Percentiles rank a stretch among this genome's conserved stretches.
phyloP scores from a whole-genome alignment of 1,284 basidiomycete species.

The Fomitiporia mediterranea region DNA sequence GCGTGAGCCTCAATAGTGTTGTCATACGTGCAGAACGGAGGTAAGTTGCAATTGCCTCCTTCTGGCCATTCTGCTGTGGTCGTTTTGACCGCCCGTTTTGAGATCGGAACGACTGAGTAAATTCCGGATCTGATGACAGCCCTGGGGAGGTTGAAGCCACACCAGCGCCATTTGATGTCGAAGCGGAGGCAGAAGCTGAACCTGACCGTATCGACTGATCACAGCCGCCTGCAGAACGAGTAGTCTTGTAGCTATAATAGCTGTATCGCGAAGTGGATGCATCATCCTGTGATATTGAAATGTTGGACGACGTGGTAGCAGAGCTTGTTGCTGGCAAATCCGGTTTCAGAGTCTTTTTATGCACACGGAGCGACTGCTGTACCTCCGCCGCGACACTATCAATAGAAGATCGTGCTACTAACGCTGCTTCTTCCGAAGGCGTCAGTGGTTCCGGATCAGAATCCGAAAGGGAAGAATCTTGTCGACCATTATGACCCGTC shows the following conservation, averaged over 20 bases:
- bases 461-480: conserved; percentile 4
- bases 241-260: conserved; percentile 5
- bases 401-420: conserved; percentile 70
- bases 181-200: conserved; percentile 14
- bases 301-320: conserved; percentile 2
- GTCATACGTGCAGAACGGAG: conserved; percentile 83
- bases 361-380: conserved; percentile 45
- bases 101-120: conserved; percentile 2
- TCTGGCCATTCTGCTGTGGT: conserved; percentile 37
- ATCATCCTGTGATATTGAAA: neutral
- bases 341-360: conserved; percentile 34
- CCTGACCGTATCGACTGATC: conserved; percentile 16
- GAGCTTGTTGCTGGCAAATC: conserved; percentile 20
- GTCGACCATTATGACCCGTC: conserved; percentile 20
- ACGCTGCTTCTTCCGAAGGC: conserved; percentile 53
- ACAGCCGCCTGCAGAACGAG: conserved; percentile 14
- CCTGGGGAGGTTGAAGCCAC: neutral
- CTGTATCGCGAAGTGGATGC: neutral
- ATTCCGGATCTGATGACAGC: conserved; percentile 2
- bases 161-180: neutral
- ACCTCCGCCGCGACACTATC: conserved; percentile 82
- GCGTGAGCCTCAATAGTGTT: conserved; percentile 71
- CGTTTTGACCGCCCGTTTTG: neutral
- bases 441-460: conserved; percentile 27
- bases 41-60: conserved; percentile 77